Percentiles rank a stretch among this genome's conserved stretches.
Conservation (phyloP, 495 filamentous ascomycete genomes). For the Choiromyces venosus region DNA sequence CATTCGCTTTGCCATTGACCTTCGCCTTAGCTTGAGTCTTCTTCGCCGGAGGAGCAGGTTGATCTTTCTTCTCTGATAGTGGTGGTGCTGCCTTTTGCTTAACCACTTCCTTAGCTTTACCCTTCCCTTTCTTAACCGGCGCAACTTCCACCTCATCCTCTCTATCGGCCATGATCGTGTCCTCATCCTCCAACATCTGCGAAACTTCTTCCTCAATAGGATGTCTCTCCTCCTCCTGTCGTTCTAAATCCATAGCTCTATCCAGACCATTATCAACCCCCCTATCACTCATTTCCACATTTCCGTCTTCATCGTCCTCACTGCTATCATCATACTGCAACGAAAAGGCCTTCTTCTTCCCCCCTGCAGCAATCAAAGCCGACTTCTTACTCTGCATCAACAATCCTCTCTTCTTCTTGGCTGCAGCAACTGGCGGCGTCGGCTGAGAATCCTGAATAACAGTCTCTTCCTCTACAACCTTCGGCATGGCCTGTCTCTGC, state of each 20-base stretch:
- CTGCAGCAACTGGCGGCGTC: conserved; percentile 14
- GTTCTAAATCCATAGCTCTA: conserved; percentile 6
- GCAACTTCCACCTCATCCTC: conserved; percentile 35
- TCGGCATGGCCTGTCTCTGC: conserved; percentile 10
- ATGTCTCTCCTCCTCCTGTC: conserved; percentile 16
- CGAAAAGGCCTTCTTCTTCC: conserved; percentile 29
- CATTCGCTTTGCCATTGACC: conserved; percentile 5
- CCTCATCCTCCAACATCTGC: conserved; percentile 31
- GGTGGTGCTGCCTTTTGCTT: conserved; percentile 18
- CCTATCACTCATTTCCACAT: conserved; percentile 31
- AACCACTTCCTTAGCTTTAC: conserved; percentile 4
- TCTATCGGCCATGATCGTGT: conserved; percentile 44
- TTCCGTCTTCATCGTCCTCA: conserved; percentile 41
- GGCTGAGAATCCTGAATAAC: conserved; percentile 5
- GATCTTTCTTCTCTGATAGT: conserved; percentile 35
- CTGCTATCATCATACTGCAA: conserved; percentile 11
- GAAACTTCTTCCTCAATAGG: conserved; percentile 19
- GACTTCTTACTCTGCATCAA: conserved; percentile 21
- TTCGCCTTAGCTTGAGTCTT: conserved; percentile 1
- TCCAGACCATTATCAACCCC: conserved; percentile 16
- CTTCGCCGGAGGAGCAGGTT: conserved; percentile 33
- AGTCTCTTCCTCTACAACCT: conserved; percentile 25
- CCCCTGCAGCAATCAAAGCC: conserved; percentile 3
- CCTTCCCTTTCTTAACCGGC: not conserved
- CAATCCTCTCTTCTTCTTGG: conserved; percentile 28